These are phyloP conservation scores for Cladosporium sp. DNA, from an alignment of 2,329 filamentous ascomycete genomes.

Conservation along the genomic window DNA sequence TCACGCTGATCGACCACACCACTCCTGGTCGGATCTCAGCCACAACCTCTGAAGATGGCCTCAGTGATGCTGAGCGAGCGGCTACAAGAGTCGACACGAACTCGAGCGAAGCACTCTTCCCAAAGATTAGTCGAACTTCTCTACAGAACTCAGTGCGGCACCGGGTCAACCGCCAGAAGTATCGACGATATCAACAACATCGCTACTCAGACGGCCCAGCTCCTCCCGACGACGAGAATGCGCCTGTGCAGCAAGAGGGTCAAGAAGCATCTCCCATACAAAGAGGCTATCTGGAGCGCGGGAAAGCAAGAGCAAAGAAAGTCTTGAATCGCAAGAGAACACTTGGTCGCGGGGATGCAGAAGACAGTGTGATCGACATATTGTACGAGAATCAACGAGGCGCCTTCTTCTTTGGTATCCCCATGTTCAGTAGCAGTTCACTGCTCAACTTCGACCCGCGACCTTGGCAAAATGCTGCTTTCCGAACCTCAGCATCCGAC, in stretches of 20 bases:
- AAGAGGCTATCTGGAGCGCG: conserved; percentile 33
- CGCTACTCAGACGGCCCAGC: conserved; percentile 27
- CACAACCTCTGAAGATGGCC: conserved; percentile 18
- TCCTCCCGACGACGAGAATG: conserved; percentile 23
- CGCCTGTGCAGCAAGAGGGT: conserved; percentile 21
- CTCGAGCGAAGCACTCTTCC: conserved; percentile 15
- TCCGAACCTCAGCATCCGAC: conserved; percentile 61
- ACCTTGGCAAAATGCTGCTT: conserved; percentile 72
- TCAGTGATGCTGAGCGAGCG: conserved; percentile 30
- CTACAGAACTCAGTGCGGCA: conserved; percentile 32
- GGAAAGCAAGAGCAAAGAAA: conserved; percentile 29
- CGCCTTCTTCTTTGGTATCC: conserved; percentile 81
- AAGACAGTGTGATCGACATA: conserved; percentile 68
- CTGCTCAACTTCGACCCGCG: conserved; percentile 82
- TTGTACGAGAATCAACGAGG: conserved; percentile 96
- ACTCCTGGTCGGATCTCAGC: conserved; percentile 23
- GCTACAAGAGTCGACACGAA: conserved; percentile 35
- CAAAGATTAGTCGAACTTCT: conserved; percentile 15
- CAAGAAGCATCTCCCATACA: conserved; percentile 26
- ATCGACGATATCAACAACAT: conserved; percentile 36
- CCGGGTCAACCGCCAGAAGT: conserved; percentile 38
- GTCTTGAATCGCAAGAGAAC: conserved; percentile 37
- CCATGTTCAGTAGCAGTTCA: conserved; percentile 84
- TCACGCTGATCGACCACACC: conserved; percentile 63
- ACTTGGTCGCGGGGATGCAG: conserved; percentile 35